Conservation (phyloP, 2,329 filamentous ascomycete genomes). For the Acephala macrosclerotiorum region DNA sequence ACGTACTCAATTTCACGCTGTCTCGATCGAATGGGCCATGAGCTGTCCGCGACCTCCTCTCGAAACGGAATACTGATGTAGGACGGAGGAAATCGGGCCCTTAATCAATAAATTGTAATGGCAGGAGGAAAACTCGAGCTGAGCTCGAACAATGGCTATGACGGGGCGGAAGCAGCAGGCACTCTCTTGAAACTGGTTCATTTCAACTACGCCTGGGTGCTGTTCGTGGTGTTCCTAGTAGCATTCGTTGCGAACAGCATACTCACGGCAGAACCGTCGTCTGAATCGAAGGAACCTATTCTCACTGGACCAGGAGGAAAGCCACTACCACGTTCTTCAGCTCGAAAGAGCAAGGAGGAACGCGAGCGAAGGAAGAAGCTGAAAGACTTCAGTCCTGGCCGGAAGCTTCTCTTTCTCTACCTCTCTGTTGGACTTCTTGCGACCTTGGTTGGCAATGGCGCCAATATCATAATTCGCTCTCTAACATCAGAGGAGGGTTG, state of each 20-base stretch:
- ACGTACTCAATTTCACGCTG: constrained; percentile 27
- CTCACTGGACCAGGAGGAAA: constrained; percentile 85
- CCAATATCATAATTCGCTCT: constrained; percentile 77
- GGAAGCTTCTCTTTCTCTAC: constrained; percentile 79
- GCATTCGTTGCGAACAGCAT: constrained; percentile 69
- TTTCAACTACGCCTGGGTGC: constrained; percentile 65
- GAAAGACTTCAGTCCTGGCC: constrained; percentile 65
- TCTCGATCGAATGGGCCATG: constrained; percentile 40
- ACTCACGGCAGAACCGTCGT: constrained; percentile 52
- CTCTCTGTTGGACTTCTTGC: constrained; percentile 74
- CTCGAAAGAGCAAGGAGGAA: constrained; percentile 52
- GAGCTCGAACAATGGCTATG: constrained; percentile 32
- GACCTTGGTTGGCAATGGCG: constrained; percentile 79
- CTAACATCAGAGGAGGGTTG: constrained; percentile 71
- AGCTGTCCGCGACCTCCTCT: constrained; percentile 35
- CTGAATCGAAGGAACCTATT: constrained; percentile 46
- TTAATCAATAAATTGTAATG: constrained; percentile 41
- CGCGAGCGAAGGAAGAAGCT: constrained; percentile 49
- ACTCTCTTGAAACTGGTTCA: constrained; percentile 41
- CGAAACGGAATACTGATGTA: constrained; percentile 40
- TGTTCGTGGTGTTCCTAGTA: constrained; percentile 69
- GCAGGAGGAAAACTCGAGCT: constrained; percentile 37
- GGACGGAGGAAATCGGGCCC: constrained; percentile 36
- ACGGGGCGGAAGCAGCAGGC: constrained; percentile 27
- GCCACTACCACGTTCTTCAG: constrained; percentile 67